Evolutionary conservation across 768 basidiomycete genomes (phyloP).

Genomic region (Imleria badia): DNA sequence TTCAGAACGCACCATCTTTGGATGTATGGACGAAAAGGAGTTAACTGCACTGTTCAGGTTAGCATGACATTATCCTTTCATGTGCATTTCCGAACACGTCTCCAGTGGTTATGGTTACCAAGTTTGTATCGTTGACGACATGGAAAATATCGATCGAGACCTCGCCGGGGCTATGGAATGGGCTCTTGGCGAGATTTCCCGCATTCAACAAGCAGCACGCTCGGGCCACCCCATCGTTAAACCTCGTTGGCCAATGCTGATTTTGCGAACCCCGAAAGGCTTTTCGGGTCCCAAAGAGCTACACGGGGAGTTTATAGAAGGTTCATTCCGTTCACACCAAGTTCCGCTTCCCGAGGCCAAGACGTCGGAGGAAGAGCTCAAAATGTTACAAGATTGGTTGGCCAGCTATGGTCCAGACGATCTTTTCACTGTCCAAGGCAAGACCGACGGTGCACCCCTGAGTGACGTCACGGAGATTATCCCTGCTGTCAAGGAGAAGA

Average conservation of each 20-base stretch:
- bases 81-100: neutral
- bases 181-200: constrained; percentile 69
- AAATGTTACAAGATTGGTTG: constrained; percentile 69
- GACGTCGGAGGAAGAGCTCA: constrained; percentile 61
- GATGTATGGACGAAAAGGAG: constrained; percentile 90
- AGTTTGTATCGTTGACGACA: constrained; percentile 74
- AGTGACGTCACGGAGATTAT: constrained; percentile 58
- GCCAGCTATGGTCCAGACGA: constrained; percentile 65
- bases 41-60: constrained; percentile 72
- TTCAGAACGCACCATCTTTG: constrained; percentile 85
- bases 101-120: constrained; percentile 84
- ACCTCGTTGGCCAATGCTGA: constrained; percentile 89
- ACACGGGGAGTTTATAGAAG: constrained; percentile 73
- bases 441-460: constrained; percentile 48
- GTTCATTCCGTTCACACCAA: constrained; percentile 85
- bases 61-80: neutral
- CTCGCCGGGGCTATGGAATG: constrained; percentile 82
- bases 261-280: constrained; percentile 85
- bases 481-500: constrained; percentile 54
- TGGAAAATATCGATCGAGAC: constrained; percentile 68
- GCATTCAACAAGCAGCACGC: constrained; percentile 80
- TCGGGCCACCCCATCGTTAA: constrained; percentile 74
- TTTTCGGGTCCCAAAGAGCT: constrained; percentile 67
- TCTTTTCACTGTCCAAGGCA: constrained; percentile 48
- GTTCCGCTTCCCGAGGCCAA: constrained; percentile 80